phyloP scores from a whole-genome alignment of 1,139 yeast genomes.

The Sugiyamaella novakii region DNA sequence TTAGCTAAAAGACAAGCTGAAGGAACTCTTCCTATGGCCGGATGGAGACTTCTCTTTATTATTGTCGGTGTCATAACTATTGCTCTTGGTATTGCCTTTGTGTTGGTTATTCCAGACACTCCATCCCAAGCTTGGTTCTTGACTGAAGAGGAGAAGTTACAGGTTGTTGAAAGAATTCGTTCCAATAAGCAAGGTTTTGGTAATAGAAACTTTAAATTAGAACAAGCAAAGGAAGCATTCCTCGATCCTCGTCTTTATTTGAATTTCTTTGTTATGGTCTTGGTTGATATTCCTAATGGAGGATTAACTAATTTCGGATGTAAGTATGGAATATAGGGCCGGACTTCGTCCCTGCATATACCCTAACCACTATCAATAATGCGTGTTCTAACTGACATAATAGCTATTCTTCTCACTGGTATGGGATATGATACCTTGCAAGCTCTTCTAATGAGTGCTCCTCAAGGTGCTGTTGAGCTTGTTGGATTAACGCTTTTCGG shows the following conservation, averaged over 20 bases:
- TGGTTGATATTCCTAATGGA: conserved; percentile 55
- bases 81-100: conserved; percentile 52
- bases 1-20: conserved; percentile 43
- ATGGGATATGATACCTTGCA: conserved; percentile 46
- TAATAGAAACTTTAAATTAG: conserved; percentile 53
- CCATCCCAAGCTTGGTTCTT: conserved; percentile 59
- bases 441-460: conserved; percentile 47
- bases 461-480: conserved; percentile 44
- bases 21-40: conserved; percentile 42
- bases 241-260: conserved; percentile 53
- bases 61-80: conserved; percentile 54
- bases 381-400: conserved; percentile 9
- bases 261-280: conserved; percentile 47
- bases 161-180: conserved; percentile 56
- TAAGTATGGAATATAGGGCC: no score
- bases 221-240: conserved; percentile 54
- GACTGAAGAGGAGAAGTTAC: conserved; percentile 50
- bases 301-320: conserved; percentile 52
- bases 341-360: neutral
- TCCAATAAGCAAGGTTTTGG: conserved; percentile 56
- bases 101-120: conserved; percentile 53
- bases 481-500: conserved; percentile 38
- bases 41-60: conserved; percentile 56
- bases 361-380: neutral
- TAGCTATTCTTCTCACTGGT: conserved; percentile 42